Conservation (phyloP, 306 rosid genomes). For the Rosa persica region DNA sequence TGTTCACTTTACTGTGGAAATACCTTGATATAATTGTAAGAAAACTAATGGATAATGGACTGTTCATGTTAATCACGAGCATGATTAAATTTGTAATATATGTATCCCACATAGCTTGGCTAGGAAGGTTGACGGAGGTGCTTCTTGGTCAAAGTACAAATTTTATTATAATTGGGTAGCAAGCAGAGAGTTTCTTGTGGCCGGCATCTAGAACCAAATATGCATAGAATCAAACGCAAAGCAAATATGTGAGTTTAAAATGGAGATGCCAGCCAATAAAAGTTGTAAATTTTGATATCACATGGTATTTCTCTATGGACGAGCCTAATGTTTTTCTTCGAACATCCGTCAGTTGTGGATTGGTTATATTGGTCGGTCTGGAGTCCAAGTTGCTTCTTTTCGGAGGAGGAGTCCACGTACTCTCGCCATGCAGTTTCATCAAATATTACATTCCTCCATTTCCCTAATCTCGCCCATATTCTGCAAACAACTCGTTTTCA, state of each 20-base stretch:
- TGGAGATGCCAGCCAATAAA: slow-evolving; percentile 52
- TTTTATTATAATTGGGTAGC: background rate
- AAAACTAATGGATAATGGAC: no score
- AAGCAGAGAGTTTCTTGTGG: background rate
- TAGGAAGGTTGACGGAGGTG: no score
- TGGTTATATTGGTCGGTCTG: slow-evolving; percentile 87
- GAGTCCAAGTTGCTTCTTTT: slow-evolving; percentile 44
- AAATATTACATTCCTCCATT: background rate
- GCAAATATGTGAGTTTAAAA: slow-evolving; percentile 20
- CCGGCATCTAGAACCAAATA: background rate
- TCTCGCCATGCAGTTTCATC: background rate
- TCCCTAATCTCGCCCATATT: background rate
- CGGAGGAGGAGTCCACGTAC: slow-evolving; percentile 2
- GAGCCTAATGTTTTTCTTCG: slow-evolving; percentile 36
- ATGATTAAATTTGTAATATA: no score
- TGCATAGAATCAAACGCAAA: slow-evolving; percentile 33
- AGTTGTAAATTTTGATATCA: slow-evolving; percentile 38
- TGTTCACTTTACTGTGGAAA: background rate
- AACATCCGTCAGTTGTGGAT: slow-evolving; percentile 75
- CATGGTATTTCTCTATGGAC: slow-evolving; percentile 55
- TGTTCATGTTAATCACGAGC: no score
- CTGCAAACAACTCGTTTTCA: background rate
- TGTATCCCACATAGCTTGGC: no score
- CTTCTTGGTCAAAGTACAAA: background rate
- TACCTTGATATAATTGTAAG: background rate